Percentiles rank a stretch among this genome's conserved stretches.
Conservation (phyloP, 2,329 filamentous ascomycete species). For the Trichoderma atrobrunneum region DNA sequence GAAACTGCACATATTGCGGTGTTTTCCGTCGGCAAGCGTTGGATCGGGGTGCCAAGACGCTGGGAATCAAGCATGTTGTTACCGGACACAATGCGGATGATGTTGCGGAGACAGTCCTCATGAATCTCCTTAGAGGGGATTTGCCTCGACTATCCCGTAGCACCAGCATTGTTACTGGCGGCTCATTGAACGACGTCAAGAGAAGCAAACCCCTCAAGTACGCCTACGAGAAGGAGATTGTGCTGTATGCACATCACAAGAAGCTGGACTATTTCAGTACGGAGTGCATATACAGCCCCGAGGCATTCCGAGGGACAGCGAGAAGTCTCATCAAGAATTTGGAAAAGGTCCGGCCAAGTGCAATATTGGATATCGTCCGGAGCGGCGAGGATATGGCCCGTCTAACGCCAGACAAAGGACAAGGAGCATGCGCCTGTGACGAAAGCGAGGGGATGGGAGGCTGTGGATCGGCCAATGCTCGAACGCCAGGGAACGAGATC, state of each 20-base stretch:
- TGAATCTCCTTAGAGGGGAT: slow-evolving; percentile 93
- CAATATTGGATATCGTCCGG: slow-evolving; percentile 89
- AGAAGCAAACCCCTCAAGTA: slow-evolving; percentile 97
- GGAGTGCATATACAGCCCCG: slow-evolving; percentile 96
- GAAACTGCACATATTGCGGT: slow-evolving; percentile 98
- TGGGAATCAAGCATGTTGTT: slow-evolving; percentile 89
- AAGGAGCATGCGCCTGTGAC: slow-evolving; percentile 37
- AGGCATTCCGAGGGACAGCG: slow-evolving; percentile 92
- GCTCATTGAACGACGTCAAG: slow-evolving; percentile 80
- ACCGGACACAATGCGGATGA: slow-evolving; percentile 98
- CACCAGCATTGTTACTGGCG: slow-evolving; percentile 83
- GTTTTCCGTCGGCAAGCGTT: slow-evolving; percentile 93
- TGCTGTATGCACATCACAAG: slow-evolving; percentile 95
- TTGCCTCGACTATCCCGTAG: slow-evolving; percentile 81
- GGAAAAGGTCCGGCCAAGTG: slow-evolving; percentile 87
- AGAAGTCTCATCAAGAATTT: slow-evolving; percentile 91
- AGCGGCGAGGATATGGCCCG: slow-evolving; percentile 96
- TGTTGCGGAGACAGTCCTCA: slow-evolving; percentile 93
- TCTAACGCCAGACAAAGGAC: slow-evolving; percentile 48
- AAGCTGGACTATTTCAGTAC: slow-evolving; percentile 97
- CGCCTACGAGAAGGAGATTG: slow-evolving; percentile 98
- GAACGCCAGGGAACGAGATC: slow-evolving; percentile 72
- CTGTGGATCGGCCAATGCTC: slow-evolving; percentile 65
- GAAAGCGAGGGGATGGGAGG: slow-evolving; percentile 54
- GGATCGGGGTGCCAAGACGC: slow-evolving; percentile 82